Conservation (phyloP, 2,329 filamentous ascomycete genomes). For the Colletotrichum zoysiae region DNA sequence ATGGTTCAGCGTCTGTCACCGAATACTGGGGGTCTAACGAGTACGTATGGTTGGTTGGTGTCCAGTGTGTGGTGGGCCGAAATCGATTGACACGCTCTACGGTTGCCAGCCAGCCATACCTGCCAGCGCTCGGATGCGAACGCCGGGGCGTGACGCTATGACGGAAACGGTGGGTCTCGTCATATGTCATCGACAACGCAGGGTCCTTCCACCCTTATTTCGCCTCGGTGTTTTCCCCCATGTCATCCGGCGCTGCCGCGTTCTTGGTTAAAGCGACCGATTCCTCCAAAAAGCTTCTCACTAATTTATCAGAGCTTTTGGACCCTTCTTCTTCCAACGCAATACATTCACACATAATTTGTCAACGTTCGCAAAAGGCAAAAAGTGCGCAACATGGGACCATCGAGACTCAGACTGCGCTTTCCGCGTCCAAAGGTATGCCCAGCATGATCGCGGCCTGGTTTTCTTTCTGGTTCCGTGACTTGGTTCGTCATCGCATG, state of each 20-base stretch:
- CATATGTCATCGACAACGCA: constrained; percentile 41
- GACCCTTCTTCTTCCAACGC: constrained; percentile 35
- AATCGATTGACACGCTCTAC: background rate
- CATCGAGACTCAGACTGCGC: constrained; percentile 43
- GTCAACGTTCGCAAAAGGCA: background rate
- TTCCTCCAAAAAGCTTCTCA: constrained; percentile 13
- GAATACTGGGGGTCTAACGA: constrained; percentile 20
- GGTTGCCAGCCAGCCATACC: background rate
- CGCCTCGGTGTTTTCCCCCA: background rate
- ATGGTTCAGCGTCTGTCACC: constrained; percentile 20
- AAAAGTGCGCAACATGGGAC: constrained; percentile 19
- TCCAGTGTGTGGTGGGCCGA: constrained; percentile 16
- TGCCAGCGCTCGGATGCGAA: constrained; percentile 8
- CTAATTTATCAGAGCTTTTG: constrained; percentile 31
- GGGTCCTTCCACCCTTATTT: constrained; percentile 38
- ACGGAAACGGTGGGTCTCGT: constrained; percentile 29
- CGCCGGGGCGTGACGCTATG: constrained; percentile 25
- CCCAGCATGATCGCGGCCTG: background rate
- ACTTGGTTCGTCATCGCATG: background rate
- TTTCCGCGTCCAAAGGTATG: constrained; percentile 49
- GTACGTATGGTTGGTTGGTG: background rate
- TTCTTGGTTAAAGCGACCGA: constrained; percentile 20
- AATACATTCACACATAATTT: background rate
- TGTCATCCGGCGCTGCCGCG: constrained; percentile 38
- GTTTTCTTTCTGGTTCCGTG: background rate